phyloP scores from a whole-genome alignment of 2,329 filamentous ascomycete species.

The Aspergillus sp. region DNA sequence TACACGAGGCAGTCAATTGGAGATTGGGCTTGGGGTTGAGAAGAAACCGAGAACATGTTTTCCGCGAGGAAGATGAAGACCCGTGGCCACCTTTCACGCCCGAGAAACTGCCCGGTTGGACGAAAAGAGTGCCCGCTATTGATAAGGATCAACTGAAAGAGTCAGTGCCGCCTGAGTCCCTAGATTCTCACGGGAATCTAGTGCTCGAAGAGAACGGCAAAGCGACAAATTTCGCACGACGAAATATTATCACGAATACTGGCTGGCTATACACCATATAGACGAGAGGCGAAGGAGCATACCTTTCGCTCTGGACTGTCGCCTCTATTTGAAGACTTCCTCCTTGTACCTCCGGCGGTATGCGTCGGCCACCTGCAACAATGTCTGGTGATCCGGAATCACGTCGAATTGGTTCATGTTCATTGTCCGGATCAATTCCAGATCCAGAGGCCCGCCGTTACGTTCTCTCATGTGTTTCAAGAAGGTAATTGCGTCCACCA shows the following conservation, averaged over 20 bases:
- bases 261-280: conserved; percentile 26
- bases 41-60: conserved; percentile 24
- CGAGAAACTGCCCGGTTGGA: not conserved
- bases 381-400: conserved; percentile 27
- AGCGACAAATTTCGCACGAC: conserved; percentile 16
- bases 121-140: conserved; percentile 6
- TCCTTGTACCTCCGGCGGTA: conserved; percentile 27
- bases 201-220: conserved; percentile 21
- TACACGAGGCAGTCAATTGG: conserved; percentile 26
- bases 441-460: conserved; percentile 23
- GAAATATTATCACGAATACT: conserved; percentile 25
- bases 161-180: conserved; percentile 9
- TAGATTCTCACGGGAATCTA: conserved; percentile 11
- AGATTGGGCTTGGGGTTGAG: conserved; percentile 25
- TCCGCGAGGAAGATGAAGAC: conserved; percentile 22
- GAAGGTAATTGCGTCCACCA: conserved; percentile 30
- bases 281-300: not conserved
- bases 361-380: conserved; percentile 29
- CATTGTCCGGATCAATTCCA: conserved; percentile 27
- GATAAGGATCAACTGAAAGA: not conserved
- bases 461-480: conserved; percentile 25
- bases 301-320: not conserved
- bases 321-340: conserved; percentile 7
- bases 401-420: conserved; percentile 30
- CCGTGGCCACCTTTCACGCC: conserved; percentile 21